phyloP scores from a whole-genome alignment of 768 basidiomycete species.

The Piloderma croceum region DNA sequence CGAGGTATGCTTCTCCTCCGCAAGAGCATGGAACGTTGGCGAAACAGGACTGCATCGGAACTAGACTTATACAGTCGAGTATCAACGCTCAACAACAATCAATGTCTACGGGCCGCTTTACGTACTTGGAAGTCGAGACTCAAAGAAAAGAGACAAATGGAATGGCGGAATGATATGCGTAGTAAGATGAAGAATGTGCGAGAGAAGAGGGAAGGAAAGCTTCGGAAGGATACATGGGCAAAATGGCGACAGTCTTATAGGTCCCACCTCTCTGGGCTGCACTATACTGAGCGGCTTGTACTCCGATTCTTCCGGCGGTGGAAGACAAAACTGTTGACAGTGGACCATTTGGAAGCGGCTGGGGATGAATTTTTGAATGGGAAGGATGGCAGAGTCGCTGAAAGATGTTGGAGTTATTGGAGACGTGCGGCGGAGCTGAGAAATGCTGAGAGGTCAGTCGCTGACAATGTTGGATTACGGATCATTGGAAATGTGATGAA shows the following conservation, averaged over 20 bases:
- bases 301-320: constrained; percentile 45
- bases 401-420: constrained; percentile 57
- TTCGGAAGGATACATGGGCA: constrained; percentile 55
- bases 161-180: constrained; percentile 70
- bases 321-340: constrained; percentile 38
- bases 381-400: constrained; percentile 32
- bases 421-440: constrained; percentile 38
- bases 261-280: constrained; percentile 46
- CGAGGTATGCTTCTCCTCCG: constrained; percentile 62
- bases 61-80: constrained; percentile 39
- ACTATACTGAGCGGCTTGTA: constrained; percentile 41
- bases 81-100: constrained; percentile 37
- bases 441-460: constrained; percentile 39
- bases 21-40: constrained; percentile 58
- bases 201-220: constrained; percentile 46
- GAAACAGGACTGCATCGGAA: constrained; percentile 31
- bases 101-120: constrained; percentile 38
- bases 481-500: constrained; percentile 44
- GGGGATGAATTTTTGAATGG: constrained; percentile 46
- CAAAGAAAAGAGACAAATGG: constrained; percentile 48
- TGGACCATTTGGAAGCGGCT: constrained; percentile 40
- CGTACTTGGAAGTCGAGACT: constrained; percentile 49
- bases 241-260: constrained; percentile 60
- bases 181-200: constrained; percentile 58
- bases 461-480: constrained; percentile 40